A percentile compares a stretch with the other conserved stretches of the same genome.
These are phyloP conservation scores for Serendipita indica DNA, from an alignment of 768 basidiomycete genomes.

Conservation along the genomic window DNA sequence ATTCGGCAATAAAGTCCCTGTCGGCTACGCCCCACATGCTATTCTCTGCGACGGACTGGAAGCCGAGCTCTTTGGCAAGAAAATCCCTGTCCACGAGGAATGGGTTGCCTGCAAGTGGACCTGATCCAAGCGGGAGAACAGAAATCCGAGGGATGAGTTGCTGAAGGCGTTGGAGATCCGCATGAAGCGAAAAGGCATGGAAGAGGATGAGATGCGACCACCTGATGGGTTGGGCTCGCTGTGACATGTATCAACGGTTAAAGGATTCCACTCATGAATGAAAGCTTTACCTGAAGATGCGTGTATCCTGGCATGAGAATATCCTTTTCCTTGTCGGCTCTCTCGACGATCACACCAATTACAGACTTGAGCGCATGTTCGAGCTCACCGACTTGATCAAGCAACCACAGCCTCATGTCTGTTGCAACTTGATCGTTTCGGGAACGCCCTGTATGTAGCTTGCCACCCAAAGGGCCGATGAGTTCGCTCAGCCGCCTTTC, in stretches of 20 bases:
- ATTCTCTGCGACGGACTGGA: slow-evolving; percentile 80
- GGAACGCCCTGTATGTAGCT: slow-evolving; percentile 92
- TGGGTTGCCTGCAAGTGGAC: slow-evolving; percentile 92
- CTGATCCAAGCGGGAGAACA: slow-evolving; percentile 83
- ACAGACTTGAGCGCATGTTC: slow-evolving; percentile 58
- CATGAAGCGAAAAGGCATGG: slow-evolving; percentile 85
- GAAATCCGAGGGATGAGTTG: slow-evolving; percentile 83
- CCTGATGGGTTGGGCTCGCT: slow-evolving; percentile 96
- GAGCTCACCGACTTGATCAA: slow-evolving; percentile 57
- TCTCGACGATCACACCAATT: slow-evolving; percentile 75
- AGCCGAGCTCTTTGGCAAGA: slow-evolving; percentile 79
- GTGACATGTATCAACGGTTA: background rate
- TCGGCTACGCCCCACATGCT: slow-evolving; percentile 95
- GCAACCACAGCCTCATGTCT: slow-evolving; percentile 92
- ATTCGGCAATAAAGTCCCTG: slow-evolving; percentile 94
- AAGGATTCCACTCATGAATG: background rate
- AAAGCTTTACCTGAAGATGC: slow-evolving; percentile 65
- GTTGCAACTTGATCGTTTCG: slow-evolving; percentile 98
- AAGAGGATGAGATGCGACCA: slow-evolving; percentile 97
- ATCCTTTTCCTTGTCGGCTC: slow-evolving; percentile 88
- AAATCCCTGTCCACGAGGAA: slow-evolving; percentile 90
- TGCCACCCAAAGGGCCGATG: slow-evolving; percentile 84
- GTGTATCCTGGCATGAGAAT: slow-evolving; percentile 92
- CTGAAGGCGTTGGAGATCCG: slow-evolving; percentile 71
- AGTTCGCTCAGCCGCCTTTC: slow-evolving; percentile 88